phyloP scores from a whole-genome alignment of 768 basidiomycete species.

The Tylopilus intermedius region DNA sequence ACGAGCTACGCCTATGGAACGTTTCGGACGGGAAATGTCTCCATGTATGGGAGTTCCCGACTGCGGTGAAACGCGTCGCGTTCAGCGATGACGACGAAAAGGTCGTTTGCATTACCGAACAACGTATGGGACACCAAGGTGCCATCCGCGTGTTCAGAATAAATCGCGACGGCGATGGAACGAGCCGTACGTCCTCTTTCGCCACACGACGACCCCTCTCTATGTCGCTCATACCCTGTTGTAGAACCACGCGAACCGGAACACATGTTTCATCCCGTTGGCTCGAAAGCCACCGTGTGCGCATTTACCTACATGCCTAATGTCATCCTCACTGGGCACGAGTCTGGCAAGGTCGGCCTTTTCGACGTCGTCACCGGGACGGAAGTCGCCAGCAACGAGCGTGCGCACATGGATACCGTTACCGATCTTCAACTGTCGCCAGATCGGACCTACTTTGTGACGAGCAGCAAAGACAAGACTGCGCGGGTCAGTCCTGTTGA shows the following conservation, averaged over 20 bases:
- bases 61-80: conserved; percentile 92
- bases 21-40: conserved; percentile 89
- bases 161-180: conserved; percentile 76
- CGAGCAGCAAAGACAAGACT: conserved; percentile 94
- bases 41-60: conserved; percentile 96
- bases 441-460: conserved; percentile 92
- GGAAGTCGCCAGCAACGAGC: conserved; percentile 77
- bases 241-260: conserved; percentile 73
- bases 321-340: conserved; percentile 89
- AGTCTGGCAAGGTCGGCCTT: conserved; percentile 89
- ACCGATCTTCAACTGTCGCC: conserved; percentile 90
- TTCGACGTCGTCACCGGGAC: conserved; percentile 88
- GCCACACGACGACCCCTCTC: neutral
- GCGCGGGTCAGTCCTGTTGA: conserved; percentile 60
- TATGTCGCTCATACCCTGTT: conserved; percentile 1
- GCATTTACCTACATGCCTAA: conserved; percentile 78
- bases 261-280: conserved; percentile 80
- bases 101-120: conserved; percentile 92
- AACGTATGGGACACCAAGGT: conserved; percentile 90
- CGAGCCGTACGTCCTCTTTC: conserved; percentile 56
- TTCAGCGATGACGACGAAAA: conserved; percentile 83
- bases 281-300: conserved; percentile 96
- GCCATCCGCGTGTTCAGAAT: conserved; percentile 88
- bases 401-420: conserved; percentile 80
- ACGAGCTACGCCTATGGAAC: conserved; percentile 85